A percentile compares a stretch with the other conserved stretches of the same genome.
Evolutionary conservation across 306 rosid genomes (phyloP).

Genomic region (Hippophae gyantsensis): DNA sequence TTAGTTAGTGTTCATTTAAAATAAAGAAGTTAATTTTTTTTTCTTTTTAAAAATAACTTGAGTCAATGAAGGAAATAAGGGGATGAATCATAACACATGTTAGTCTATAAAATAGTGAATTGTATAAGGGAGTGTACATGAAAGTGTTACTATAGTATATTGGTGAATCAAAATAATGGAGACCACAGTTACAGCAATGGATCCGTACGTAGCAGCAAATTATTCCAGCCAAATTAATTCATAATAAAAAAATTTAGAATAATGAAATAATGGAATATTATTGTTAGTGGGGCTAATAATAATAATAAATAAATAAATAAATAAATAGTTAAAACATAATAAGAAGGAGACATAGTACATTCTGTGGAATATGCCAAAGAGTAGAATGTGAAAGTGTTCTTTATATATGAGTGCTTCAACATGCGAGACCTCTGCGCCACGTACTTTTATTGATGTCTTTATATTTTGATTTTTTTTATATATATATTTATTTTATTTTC

Average conservation of each 20-base stretch:
- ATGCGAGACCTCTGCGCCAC: conserved; percentile 61
- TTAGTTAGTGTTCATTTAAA: too few species aligned
- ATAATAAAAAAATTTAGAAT: too few species aligned
- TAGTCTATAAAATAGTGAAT: too few species aligned
- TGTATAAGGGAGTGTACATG: too few species aligned
- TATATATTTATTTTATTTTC: neutral
- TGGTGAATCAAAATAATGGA: too few species aligned
- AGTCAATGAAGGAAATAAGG: too few species aligned
- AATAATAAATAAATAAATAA: neutral
- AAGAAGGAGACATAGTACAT: conserved; percentile 28
- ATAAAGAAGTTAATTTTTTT: too few species aligned
- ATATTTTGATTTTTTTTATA: too few species aligned
- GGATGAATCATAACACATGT: too few species aligned
- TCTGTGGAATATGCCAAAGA: conserved; percentile 52
- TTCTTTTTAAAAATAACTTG: too few species aligned
- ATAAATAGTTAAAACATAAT: neutral
- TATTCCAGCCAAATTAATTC: neutral
- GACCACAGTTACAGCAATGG: neutral
- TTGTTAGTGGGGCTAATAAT: neutral
- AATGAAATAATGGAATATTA: too few species aligned
- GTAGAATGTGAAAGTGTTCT: neutral
- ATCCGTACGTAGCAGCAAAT: neutral
- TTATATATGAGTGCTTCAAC: neutral
- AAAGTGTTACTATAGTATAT: too few species aligned
- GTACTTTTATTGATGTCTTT: conserved; percentile 15